Evolutionary conservation across 2,329 filamentous ascomycete species (phyloP).

Genomic region (Magnaporthiopsis rhizophila): DNA sequence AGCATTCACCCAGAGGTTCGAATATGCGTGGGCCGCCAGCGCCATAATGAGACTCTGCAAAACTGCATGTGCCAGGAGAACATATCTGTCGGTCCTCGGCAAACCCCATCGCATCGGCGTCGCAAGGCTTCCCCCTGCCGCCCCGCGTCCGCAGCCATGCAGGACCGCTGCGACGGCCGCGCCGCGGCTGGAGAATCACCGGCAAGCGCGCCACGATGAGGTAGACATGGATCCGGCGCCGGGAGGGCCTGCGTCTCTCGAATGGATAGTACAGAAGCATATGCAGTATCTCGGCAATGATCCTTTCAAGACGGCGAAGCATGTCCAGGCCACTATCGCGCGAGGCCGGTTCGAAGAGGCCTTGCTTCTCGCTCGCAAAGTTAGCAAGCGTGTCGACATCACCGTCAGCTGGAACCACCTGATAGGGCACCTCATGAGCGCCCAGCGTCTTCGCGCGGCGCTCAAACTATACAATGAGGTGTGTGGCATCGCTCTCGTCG

Average conservation of each 20-base stretch:
- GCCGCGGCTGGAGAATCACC: background rate
- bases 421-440: constrained; percentile 61
- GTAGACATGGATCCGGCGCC: background rate
- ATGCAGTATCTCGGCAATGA: constrained; percentile 54
- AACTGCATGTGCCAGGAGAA: background rate
- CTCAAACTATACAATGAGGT: constrained; percentile 87
- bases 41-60: background rate
- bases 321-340: constrained; percentile 53
- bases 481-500: constrained; percentile 15
- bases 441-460: constrained; percentile 53
- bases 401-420: constrained; percentile 84
- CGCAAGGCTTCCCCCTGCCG: no score
- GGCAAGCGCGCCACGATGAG: background rate
- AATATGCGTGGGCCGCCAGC: background rate
- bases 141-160: background rate
- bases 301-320: constrained; percentile 62
- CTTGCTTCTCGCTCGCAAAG: constrained; percentile 56
- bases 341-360: constrained; percentile 59
- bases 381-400: constrained; percentile 57
- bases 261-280: constrained; percentile 40
- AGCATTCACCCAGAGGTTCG: background rate
- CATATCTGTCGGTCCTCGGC: background rate
- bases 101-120: background rate
- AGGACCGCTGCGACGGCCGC: background rate
- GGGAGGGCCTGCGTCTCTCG: constrained; percentile 15